Conservation (phyloP, 2,329 filamentous ascomycete species). For the Ceratocystiopsis minuta region DNA sequence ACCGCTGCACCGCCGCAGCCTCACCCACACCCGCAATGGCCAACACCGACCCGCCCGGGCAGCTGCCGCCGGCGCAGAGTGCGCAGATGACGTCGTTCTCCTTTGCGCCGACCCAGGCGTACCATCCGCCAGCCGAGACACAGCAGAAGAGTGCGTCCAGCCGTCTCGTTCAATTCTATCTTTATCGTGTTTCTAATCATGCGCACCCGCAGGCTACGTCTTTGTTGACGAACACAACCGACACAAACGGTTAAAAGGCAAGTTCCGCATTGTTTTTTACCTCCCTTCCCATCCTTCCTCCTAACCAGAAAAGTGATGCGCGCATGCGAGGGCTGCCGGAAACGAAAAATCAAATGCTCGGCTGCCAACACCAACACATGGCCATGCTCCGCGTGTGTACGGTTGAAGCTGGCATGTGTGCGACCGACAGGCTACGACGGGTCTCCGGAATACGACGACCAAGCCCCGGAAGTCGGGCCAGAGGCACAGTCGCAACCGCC, state of each 20-base stretch:
- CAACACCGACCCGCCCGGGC: slow-evolving; percentile 36
- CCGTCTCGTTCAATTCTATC: not conserved
- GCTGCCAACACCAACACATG: slow-evolving; percentile 92
- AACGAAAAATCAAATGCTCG: slow-evolving; percentile 96
- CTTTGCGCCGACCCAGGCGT: slow-evolving; percentile 46
- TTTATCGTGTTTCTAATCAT: too few relatives aligned
- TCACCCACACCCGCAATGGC: slow-evolving; percentile 29
- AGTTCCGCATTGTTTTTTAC: slow-evolving; percentile 4
- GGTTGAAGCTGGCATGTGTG: slow-evolving; percentile 83
- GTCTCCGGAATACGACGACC: slow-evolving; percentile 35
- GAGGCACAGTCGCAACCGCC: slow-evolving; percentile 14
- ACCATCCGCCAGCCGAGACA: slow-evolving; percentile 47
- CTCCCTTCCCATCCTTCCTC: not conserved
- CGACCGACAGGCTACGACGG: slow-evolving; percentile 71
- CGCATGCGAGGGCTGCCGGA: slow-evolving; percentile 85
- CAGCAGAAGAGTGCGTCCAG: slow-evolving; percentile 54
- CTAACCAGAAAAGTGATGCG: slow-evolving; percentile 54
- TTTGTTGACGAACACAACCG: slow-evolving; percentile 98
- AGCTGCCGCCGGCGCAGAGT: slow-evolving; percentile 44
- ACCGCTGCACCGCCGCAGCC: too few relatives aligned
- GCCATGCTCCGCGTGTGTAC: slow-evolving; percentile 87
- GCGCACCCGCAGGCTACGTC: slow-evolving; percentile 59
- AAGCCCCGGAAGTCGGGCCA: slow-evolving; percentile 29
- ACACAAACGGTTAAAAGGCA: slow-evolving; percentile 91
- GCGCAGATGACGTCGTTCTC: slow-evolving; percentile 58